Base-by-base conservation (phyloP, 2,329 filamentous ascomycete genomes). In the Aspergillus viridinutans region DNA sequence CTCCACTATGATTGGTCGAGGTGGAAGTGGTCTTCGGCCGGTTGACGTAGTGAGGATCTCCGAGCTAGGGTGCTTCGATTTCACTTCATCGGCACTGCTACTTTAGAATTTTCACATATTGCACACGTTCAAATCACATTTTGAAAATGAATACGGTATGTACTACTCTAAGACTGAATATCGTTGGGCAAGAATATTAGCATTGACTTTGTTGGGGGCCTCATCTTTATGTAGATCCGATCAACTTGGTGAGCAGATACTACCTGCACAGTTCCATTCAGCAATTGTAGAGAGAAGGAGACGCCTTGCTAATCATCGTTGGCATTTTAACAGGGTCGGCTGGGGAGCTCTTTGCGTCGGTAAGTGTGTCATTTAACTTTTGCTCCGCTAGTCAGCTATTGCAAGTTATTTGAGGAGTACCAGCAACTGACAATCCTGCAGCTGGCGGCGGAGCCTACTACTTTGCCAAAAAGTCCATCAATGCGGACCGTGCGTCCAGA, bases 381-480 rank as follows among this genome's bases (percentile, higher is more conserved):
- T 10, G 43, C 3, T 47, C 28, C 3, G 28, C n/a, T 21, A 38
- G n/a, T n/a, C 20, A 20, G 17, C 49, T 49, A 50, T 50, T 35
- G 20, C n/a, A 53, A 23, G 20, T 21, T 25, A 7, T n/a, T 23
- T 6, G 20, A 47, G 20, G 21, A 29, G 45, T 42, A 29, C 45
- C 29, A 21, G 47, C 21, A 14, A 57, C 53, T 58, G 52, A 64
- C 51, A 54, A 50, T 23, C 38, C 40, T 50, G 49, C 70, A 92
- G 91, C 92, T 64, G 94, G 93, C 70, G 94, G 86, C 63, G 90
- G 88, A 61, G 92, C 93, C 69, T 99, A 97, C 81, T 92, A 90
- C 80, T 96, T 97, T 73, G 94, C 94, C 62, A 99, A 99, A 82
- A 84, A 85, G 71, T 88, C 87, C 74, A 96, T 99, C 83, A 96